A percentile compares a stretch with the other conserved stretches of the same genome.
Evolutionary conservation across 2,329 filamentous ascomycete genomes (phyloP).

Genomic region (Knufia petricola): DNA sequence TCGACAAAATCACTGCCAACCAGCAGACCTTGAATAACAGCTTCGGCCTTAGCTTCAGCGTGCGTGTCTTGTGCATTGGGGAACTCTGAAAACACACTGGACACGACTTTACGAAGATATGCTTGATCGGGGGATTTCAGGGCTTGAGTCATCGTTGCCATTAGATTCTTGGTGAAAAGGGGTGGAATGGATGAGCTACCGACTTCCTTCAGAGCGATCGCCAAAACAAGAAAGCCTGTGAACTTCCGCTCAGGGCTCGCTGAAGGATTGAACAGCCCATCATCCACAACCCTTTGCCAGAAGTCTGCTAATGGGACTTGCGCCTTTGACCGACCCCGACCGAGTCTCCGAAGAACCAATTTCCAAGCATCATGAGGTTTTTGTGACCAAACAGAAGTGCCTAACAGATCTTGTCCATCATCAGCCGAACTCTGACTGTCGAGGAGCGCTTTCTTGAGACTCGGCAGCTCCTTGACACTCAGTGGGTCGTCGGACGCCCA

Average conservation of each 20-base stretch:
- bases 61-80: slow-evolving; percentile 40
- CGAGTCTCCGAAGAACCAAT: slow-evolving; percentile 49
- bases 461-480: slow-evolving; percentile 54
- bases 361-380: slow-evolving; percentile 86
- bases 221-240: slow-evolving; percentile 81
- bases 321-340: slow-evolving; percentile 30
- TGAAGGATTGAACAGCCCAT: slow-evolving; percentile 70
- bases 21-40: slow-evolving; percentile 45
- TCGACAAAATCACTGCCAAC: slow-evolving; percentile 33
- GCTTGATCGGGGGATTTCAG: slow-evolving; percentile 62
- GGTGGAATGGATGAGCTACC: slow-evolving; percentile 42
- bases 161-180: slow-evolving; percentile 75
- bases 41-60: slow-evolving; percentile 36
- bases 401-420: slow-evolving; percentile 26
- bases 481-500: slow-evolving; percentile 69
- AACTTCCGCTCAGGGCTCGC: slow-evolving; percentile 85
- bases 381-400: slow-evolving; percentile 64
- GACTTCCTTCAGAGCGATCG: slow-evolving; percentile 55
- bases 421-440: slow-evolving; percentile 41
- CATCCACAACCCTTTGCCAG: slow-evolving; percentile 79
- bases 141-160: slow-evolving; percentile 74
- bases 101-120: slow-evolving; percentile 68
- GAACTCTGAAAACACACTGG: slow-evolving; percentile 64
- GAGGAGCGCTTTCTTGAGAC: slow-evolving; percentile 68
- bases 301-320: slow-evolving; percentile 57